Conservation (phyloP, 345 rosid species). For the Hibiscus tridactylites region DNA sequence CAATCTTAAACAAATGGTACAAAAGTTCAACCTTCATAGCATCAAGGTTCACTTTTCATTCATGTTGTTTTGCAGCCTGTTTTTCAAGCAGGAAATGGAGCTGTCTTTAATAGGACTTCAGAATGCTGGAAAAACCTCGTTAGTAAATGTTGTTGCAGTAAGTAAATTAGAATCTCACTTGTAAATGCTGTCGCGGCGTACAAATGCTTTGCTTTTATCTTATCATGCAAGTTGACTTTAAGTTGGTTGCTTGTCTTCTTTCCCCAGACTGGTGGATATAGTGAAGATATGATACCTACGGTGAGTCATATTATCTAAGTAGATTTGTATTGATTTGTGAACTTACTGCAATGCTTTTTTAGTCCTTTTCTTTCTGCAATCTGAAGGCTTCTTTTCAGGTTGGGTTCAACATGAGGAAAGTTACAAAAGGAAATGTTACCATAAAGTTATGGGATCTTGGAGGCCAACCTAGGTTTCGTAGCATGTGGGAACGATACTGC, state of each 20-base stretch:
- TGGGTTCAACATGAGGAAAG: slow-evolving; percentile 95
- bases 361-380: neutral
- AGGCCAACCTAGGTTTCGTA: slow-evolving; percentile 93
- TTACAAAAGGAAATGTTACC: slow-evolving; percentile 89
- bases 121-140: slow-evolving; percentile 71
- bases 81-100: slow-evolving; percentile 70
- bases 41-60: neutral
- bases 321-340: neutral
- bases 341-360: neutral
- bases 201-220: neutral
- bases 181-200: slow-evolving; percentile 40
- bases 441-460: slow-evolving; percentile 96
- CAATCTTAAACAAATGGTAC: neutral
- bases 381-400: slow-evolving; percentile 36
- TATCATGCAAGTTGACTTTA: slow-evolving; percentile 8
- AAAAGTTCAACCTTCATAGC: neutral
- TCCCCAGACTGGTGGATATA: slow-evolving; percentile 69
- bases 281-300: slow-evolving; percentile 95
- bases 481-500: slow-evolving; percentile 95
- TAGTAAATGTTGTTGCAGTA: slow-evolving; percentile 59
- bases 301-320: slow-evolving; percentile 24
- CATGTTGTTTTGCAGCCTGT: slow-evolving; percentile 40
- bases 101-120: slow-evolving; percentile 63
- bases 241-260: slow-evolving; percentile 9
- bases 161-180: slow-evolving; percentile 41